phyloP scores from a whole-genome alignment of 163 green algal species.

The Scenedesmus sp. region DNA sequence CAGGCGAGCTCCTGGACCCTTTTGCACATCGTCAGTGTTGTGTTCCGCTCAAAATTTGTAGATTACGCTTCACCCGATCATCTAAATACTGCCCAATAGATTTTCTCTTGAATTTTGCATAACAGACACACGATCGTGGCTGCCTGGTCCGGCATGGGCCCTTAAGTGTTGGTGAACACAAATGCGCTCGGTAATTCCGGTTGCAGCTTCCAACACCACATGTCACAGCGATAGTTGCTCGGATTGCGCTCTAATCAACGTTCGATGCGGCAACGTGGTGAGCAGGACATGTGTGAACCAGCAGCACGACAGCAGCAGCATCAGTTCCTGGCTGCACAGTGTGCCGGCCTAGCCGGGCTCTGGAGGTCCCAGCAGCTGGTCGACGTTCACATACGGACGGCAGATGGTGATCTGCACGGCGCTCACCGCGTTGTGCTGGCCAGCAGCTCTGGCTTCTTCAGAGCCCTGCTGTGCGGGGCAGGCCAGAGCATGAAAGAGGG shows the following conservation, averaged over 20 bases:
- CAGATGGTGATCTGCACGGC: neutral
- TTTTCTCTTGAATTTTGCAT: neutral
- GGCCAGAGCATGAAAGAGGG: slow-evolving; percentile 45
- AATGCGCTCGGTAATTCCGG: neutral
- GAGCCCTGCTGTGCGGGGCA: slow-evolving; percentile 57
- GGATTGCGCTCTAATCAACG: neutral
- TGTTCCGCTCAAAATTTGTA: neutral
- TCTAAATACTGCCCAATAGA: neutral
- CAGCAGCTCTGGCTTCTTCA: slow-evolving; percentile 55
- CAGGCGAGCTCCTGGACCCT: neutral
- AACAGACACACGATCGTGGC: neutral
- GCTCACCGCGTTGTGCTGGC: slow-evolving; percentile 64
- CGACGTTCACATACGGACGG: slow-evolving; percentile 26
- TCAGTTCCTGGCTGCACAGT: neutral
- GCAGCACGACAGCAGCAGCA: slow-evolving; percentile 19
- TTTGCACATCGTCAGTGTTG: neutral
- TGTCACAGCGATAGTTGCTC: neutral
- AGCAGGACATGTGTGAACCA: neutral
- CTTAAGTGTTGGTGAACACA: neutral
- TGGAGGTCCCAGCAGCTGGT: slow-evolving; percentile 3
- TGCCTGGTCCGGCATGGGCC: neutral
- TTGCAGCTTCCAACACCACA: neutral
- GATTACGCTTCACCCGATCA: neutral
- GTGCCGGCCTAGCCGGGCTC: neutral
- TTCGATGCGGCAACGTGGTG: neutral